Evolutionary conservation across 139 green algal species (phyloP).

Genomic region (Klebsormidium nitens): DNA sequence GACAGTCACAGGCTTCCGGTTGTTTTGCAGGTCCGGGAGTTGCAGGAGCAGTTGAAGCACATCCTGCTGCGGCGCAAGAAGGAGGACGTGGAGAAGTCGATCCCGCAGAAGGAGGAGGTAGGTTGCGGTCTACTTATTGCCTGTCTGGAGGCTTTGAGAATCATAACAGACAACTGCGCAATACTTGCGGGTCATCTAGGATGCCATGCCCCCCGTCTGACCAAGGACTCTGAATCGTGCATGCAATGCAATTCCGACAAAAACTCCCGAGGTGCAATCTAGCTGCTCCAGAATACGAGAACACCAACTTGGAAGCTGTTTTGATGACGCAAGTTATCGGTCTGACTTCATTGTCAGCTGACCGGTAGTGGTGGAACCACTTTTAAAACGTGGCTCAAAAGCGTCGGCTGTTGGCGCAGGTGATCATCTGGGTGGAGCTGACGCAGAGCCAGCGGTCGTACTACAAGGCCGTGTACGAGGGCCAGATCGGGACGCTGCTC

Average conservation of each 20-base stretch:
- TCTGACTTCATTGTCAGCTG: no score
- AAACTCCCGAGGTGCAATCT: no score
- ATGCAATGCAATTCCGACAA: no score
- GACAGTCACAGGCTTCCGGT: not conserved
- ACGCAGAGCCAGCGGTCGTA: conserved; percentile 71
- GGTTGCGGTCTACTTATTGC: not conserved
- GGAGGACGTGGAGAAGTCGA: conserved; percentile 84
- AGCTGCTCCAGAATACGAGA: no score
- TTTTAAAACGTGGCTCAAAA: no score
- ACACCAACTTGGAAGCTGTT: no score
- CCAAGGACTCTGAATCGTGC: no score
- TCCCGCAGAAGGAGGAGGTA: conserved; percentile 93
- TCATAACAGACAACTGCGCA: not conserved
- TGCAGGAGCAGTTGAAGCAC: conserved; percentile 57
- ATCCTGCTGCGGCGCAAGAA: conserved; percentile 93
- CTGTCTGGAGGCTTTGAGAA: not conserved
- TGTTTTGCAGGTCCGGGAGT: conserved; percentile 28
- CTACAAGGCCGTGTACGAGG: conserved; percentile 51
- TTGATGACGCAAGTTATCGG: no score
- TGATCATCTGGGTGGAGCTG: conserved; percentile 77
- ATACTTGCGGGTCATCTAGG: no score
- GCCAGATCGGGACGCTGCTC: conserved; percentile 29
- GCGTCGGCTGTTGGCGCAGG: no score
- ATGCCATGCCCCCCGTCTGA: no score
- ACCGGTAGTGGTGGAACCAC: no score